These are phyloP conservation scores for Verticillium klebahnii DNA, from an alignment of 2,329 filamentous ascomycete species.

Conservation along the genomic window DNA sequence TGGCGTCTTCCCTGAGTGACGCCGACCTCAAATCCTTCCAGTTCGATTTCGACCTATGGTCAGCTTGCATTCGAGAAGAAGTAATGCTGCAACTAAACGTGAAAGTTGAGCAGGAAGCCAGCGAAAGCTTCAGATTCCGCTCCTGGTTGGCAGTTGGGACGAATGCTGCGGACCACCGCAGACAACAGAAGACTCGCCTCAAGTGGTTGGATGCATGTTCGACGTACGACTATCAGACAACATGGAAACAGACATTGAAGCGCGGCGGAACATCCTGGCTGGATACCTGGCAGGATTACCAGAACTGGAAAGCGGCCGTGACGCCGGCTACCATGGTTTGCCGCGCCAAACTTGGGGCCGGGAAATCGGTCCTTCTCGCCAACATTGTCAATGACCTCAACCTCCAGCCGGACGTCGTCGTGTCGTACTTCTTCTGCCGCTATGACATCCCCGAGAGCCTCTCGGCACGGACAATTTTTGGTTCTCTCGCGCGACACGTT, in stretches of 20 bases:
- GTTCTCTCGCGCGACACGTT: constrained; percentile 30
- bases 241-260: constrained; percentile 38
- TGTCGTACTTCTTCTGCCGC: constrained; percentile 29
- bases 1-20: constrained; percentile 19
- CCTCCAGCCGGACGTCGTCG: constrained; percentile 8
- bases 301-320: constrained; percentile 9
- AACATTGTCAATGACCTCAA: constrained; percentile 36
- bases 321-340: constrained; percentile 12
- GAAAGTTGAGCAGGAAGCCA: constrained; percentile 7
- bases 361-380: constrained; percentile 39
- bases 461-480: constrained; percentile 21
- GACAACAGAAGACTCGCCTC: constrained; percentile 1
- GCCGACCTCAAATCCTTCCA: constrained; percentile 21
- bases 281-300: constrained; percentile 7
- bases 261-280: constrained; percentile 27
- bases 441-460: constrained; percentile 24
- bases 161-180: too few relatives aligned
- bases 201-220: constrained; percentile 34
- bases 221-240: constrained; percentile 29
- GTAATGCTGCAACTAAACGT: constrained; percentile 2
- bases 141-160: too few relatives aligned
- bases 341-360: constrained; percentile 35
- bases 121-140: constrained; percentile 2
- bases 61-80: constrained; percentile 28
- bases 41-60: constrained; percentile 26